Percentiles rank a stretch among this genome's conserved stretches.
phyloP scores from a whole-genome alignment of 768 basidiomycete species.

The Chalciporus chontae region DNA sequence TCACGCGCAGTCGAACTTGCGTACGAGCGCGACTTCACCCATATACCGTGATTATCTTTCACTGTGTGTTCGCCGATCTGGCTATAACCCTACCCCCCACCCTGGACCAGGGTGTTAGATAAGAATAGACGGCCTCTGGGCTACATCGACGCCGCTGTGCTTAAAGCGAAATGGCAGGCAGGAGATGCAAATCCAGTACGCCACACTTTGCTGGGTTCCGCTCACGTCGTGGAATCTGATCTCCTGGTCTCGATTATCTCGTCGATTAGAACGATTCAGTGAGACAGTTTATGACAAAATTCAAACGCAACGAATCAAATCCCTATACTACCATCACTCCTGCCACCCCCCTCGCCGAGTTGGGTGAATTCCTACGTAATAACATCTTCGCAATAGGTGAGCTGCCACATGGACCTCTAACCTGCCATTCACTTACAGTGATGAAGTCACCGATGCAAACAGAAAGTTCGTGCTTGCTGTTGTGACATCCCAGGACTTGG shows the following conservation, averaged over 20 bases:
- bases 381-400: constrained; percentile 77
- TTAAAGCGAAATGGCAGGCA: constrained; percentile 79
- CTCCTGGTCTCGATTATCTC: not conserved
- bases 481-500: constrained; percentile 73
- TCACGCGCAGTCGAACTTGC: constrained; percentile 79
- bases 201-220: not conserved
- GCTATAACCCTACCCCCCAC: not conserved
- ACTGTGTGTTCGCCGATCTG: not conserved
- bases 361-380: constrained; percentile 72
- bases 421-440: not conserved
- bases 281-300: constrained; percentile 65
- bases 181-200: constrained; percentile 68
- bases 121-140: constrained; percentile 71
- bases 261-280: constrained; percentile 65
- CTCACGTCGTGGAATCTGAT: not conserved
- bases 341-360: constrained; percentile 67
- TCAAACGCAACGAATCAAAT: constrained; percentile 58
- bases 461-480: constrained; percentile 84
- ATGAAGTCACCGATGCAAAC: constrained; percentile 72
- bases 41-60: constrained; percentile 67
- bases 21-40: constrained; percentile 92
- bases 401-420: constrained; percentile 12
- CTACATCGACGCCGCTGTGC: constrained; percentile 71
- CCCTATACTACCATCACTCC: constrained; percentile 84
- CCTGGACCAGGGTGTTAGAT: constrained; percentile 62